phyloP scores from a whole-genome alignment of 768 basidiomycete species.

The Paxillus ammoniavirescens region DNA sequence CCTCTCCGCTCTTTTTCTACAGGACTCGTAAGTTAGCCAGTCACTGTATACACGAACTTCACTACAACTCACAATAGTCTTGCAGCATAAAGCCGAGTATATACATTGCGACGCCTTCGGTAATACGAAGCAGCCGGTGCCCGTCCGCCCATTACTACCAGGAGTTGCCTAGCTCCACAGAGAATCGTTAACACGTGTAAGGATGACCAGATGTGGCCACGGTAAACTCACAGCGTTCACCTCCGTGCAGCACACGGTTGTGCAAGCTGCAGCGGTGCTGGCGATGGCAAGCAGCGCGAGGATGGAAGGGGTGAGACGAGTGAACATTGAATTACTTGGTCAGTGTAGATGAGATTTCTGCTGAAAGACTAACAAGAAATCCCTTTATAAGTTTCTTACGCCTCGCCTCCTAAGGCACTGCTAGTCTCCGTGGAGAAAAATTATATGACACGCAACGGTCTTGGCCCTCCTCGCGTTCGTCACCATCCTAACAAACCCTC shows the following conservation, averaged over 20 bases:
- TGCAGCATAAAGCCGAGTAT: slow-evolving; percentile 7
- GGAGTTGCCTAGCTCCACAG: not conserved
- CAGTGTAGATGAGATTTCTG: not conserved
- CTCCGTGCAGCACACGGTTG: not conserved
- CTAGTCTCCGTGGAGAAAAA: too few relatives aligned
- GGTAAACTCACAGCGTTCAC: not conserved
- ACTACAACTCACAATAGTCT: not conserved
- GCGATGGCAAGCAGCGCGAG: not conserved
- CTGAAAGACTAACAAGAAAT: not conserved
- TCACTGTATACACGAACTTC: not conserved
- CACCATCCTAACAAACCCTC: too few relatives aligned
- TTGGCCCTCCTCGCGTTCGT: too few relatives aligned
- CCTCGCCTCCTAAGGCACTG: not conserved
- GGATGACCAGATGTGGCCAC: not conserved
- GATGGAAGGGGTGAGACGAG: not conserved
- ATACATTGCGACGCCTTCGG: not conserved
- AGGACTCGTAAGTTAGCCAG: not conserved
- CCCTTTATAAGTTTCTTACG: not conserved
- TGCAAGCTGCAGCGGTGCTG: not conserved
- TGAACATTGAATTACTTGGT: slow-evolving; percentile 1
- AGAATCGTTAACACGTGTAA: not conserved
- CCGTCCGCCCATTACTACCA: not conserved
- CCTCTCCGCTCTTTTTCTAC: not conserved
- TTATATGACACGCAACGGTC: too few relatives aligned
- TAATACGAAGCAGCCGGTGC: not conserved